Evolutionary conservation across 1,284 basidiomycete genomes (phyloP).

Genomic region (Tylopilus sp.): DNA sequence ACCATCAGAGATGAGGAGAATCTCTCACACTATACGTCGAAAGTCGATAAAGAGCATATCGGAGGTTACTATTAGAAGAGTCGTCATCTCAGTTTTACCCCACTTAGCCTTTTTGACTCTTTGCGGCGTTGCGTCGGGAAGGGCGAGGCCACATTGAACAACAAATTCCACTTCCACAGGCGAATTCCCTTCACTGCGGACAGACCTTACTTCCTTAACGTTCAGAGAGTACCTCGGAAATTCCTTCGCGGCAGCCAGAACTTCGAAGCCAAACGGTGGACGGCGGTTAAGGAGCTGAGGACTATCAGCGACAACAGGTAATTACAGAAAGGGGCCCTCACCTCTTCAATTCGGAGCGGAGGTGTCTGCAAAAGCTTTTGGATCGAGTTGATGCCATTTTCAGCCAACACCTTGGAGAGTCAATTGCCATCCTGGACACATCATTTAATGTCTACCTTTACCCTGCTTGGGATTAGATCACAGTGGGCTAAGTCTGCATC

Average conservation of each 20-base stretch:
- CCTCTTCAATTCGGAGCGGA: constrained; percentile 67
- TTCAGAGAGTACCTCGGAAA: constrained; percentile 67
- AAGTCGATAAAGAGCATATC: constrained; percentile 76
- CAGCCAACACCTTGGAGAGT: constrained; percentile 66
- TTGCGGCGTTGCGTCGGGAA: constrained; percentile 35
- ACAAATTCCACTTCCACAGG: constrained; percentile 67
- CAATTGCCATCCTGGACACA: constrained; percentile 12
- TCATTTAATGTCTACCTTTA: constrained; percentile 54
- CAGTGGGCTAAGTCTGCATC: neutral
- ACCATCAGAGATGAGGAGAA: constrained; percentile 1
- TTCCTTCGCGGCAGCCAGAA: constrained; percentile 64
- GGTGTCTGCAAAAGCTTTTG: constrained; percentile 60
- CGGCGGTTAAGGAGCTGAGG: constrained; percentile 74
- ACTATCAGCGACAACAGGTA: constrained; percentile 14
- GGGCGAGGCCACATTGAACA: constrained; percentile 61
- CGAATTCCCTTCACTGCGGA: constrained; percentile 51
- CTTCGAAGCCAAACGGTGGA: constrained; percentile 72
- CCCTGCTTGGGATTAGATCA: constrained; percentile 44
- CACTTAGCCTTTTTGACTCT: constrained; percentile 56
- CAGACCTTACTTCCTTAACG: constrained; percentile 55
- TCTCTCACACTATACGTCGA: constrained; percentile 70
- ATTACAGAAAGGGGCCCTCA: constrained; percentile 41
- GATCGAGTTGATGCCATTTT: constrained; percentile 72
- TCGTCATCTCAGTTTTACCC: constrained; percentile 63
- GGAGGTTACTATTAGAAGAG: constrained; percentile 74